A percentile compares a stretch with the other conserved stretches of the same genome.
These are phyloP conservation scores for Clitoria ternatea DNA, from an alignment of 306 rosid species.

Conservation along the genomic window DNA sequence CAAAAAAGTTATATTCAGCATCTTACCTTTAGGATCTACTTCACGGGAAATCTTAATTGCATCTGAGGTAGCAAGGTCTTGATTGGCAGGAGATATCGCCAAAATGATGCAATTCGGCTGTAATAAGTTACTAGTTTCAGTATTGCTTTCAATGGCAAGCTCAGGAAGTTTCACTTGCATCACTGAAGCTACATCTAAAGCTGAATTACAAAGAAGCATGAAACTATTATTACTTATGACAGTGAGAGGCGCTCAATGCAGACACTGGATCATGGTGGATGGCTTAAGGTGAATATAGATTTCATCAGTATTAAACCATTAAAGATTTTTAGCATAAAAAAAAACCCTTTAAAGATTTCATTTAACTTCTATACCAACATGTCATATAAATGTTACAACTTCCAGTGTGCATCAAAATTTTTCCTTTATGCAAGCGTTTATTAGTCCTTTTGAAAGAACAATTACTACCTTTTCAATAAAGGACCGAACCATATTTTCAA, in stretches of 20 bases:
- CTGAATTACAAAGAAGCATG: not conserved
- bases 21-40: constrained; percentile 81
- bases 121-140: constrained; percentile 1
- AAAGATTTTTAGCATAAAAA: too few species aligned
- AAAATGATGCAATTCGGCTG: constrained; percentile 97
- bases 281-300: constrained; percentile 4
- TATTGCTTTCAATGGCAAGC: constrained; percentile 7
- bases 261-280: constrained; percentile 2
- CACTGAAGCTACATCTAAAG: not conserved
- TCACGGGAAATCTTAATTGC: constrained; percentile 98
- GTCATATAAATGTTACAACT: not conserved
- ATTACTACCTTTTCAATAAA: constrained; percentile 90
- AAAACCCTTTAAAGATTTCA: constrained; percentile 1
- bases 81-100: constrained; percentile 99
- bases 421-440: not conserved
- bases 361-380: not conserved
- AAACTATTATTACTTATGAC: not conserved
- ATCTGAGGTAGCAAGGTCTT: constrained; percentile 99
- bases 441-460: constrained; percentile 8
- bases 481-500: constrained; percentile 91
- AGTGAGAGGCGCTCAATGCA: not conserved
- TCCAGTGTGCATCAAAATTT: not conserved
- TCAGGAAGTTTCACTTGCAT: constrained; percentile 10
- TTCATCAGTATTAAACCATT: constrained; percentile 1
- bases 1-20: not conserved